Conservation (phyloP, 192 early-diverging fungal species). For the Lobosporangium transversale region DNA sequence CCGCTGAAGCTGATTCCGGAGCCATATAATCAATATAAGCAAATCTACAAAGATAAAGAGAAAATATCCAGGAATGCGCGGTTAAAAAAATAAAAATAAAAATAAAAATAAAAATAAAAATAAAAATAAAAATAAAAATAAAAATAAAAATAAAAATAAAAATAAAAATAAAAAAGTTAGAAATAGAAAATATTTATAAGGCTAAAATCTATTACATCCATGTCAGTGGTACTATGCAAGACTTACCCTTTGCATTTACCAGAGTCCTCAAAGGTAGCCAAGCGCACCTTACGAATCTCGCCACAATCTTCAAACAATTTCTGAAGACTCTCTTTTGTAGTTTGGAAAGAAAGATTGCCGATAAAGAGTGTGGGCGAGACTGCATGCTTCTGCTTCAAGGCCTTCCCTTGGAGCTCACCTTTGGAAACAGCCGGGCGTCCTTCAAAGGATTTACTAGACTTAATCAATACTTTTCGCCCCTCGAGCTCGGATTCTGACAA, state of each 20-base stretch:
- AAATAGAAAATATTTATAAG: no score
- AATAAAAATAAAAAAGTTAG: neutral
- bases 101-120: neutral
- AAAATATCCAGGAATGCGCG: neutral
- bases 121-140: no score
- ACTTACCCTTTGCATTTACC: conserved; percentile 80
- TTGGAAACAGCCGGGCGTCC: conserved; percentile 56
- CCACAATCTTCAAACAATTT: conserved; percentile 70
- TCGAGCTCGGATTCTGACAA: conserved; percentile 68
- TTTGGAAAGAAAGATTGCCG: conserved; percentile 72
- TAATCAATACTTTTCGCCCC: conserved; percentile 73
- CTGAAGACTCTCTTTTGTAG: conserved; percentile 61
- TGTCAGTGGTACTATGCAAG: no score
- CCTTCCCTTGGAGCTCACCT: conserved; percentile 47
- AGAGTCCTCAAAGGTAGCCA: conserved; percentile 79
- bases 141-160: no score
- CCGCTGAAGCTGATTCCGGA: conserved; percentile 70
- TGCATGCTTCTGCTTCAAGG: conserved; percentile 61
- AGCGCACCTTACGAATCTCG: conserved; percentile 70
- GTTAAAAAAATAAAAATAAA: conserved; percentile 8
- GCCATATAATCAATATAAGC: conserved; percentile 75
- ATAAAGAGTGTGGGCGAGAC: conserved; percentile 75
- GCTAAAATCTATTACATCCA: no score
- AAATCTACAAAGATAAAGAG: conserved; percentile 57
- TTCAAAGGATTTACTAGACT: conserved; percentile 72